phyloP scores from a whole-genome alignment of 768 basidiomycete genomes.

The Xerocomellus intermedius region DNA sequence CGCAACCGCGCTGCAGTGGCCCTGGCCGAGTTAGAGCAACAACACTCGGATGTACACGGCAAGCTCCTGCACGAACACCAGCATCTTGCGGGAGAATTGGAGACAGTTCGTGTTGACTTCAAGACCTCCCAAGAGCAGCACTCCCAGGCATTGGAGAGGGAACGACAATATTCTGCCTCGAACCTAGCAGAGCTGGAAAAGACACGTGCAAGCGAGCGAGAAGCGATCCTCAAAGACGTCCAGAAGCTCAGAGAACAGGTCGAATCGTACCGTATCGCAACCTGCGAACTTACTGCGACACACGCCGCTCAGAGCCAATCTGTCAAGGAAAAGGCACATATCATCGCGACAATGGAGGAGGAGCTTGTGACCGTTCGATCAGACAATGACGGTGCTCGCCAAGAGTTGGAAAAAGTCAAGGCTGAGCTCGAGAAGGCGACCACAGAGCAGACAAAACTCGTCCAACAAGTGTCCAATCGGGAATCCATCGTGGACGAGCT shows the following conservation, averaged over 20 bases:
- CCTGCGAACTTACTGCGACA: conserved; percentile 41
- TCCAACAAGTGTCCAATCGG: conserved; percentile 71
- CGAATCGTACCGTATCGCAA: conserved; percentile 45
- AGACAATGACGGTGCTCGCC: conserved; percentile 43
- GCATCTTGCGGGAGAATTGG: conserved; percentile 50
- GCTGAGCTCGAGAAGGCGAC: conserved; percentile 59
- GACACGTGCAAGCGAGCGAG: conserved; percentile 22
- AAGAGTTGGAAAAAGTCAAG: conserved; percentile 46
- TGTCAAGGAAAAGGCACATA: conserved; percentile 48
- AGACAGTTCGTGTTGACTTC: conserved; percentile 49
- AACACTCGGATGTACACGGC: conserved; percentile 50
- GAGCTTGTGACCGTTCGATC: conserved; percentile 43
- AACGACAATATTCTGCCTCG: conserved; percentile 27
- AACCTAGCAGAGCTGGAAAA: conserved; percentile 18
- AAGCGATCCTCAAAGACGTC: conserved; percentile 43
- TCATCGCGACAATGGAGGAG: conserved; percentile 48
- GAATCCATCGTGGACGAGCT: conserved; percentile 73
- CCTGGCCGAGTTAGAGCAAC: conserved; percentile 49
- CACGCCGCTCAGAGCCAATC: conserved; percentile 45
- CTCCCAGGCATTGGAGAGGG: conserved; percentile 23
- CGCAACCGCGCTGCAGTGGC: conserved; percentile 43
- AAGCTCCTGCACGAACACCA: conserved; percentile 37
- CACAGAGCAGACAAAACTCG: conserved; percentile 57
- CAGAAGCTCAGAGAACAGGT: conserved; percentile 51
- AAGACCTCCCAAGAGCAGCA: conserved; percentile 26